These are phyloP conservation scores for Fusarium penzigii DNA, from an alignment of 2,329 filamentous ascomycete species.

Conservation along the genomic window DNA sequence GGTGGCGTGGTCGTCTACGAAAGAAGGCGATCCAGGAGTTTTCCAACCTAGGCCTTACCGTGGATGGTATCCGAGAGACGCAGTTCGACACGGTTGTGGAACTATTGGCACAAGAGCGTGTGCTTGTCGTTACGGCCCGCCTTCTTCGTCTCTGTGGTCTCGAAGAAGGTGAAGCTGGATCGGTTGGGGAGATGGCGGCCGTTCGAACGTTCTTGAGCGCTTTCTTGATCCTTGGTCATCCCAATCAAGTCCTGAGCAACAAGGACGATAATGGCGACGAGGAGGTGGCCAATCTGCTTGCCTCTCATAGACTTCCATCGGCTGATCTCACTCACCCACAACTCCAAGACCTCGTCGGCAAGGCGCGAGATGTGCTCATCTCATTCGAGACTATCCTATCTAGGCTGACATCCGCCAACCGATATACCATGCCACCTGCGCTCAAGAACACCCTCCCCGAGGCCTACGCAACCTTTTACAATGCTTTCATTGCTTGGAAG, in stretches of 20 bases:
- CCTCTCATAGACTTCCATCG: constrained; percentile 36
- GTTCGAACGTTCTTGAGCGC: constrained; percentile 78
- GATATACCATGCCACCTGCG: constrained; percentile 64
- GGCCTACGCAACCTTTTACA: constrained; percentile 72
- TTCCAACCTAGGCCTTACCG: constrained; percentile 64
- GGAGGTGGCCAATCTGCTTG: constrained; percentile 48
- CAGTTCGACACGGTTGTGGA: constrained; percentile 74
- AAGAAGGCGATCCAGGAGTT: constrained; percentile 66
- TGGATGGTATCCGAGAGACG: constrained; percentile 69
- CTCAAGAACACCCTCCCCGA: constrained; percentile 65
- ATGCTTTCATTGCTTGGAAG: constrained; percentile 83
- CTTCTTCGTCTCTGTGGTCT: constrained; percentile 71
- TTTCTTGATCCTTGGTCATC: constrained; percentile 78
- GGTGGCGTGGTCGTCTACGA: constrained; percentile 64
- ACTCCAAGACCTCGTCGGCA: constrained; percentile 71
- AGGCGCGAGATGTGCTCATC: constrained; percentile 75
- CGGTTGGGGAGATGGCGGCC: constrained; percentile 67
- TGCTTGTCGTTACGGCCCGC: constrained; percentile 65
- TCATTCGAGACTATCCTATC: constrained; percentile 75
- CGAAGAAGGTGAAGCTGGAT: constrained; percentile 62
- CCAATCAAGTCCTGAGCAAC: constrained; percentile 74
- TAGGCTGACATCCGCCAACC: constrained; percentile 65
- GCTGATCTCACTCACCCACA: constrained; percentile 61
- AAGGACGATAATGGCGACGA: constrained; percentile 63
- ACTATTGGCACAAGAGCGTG: constrained; percentile 65